Evolutionary conservation across 2,329 filamentous ascomycete genomes (phyloP), one percentile per base, ranked within the genome.

Genomic region (Beauveria asiatica): DNA sequence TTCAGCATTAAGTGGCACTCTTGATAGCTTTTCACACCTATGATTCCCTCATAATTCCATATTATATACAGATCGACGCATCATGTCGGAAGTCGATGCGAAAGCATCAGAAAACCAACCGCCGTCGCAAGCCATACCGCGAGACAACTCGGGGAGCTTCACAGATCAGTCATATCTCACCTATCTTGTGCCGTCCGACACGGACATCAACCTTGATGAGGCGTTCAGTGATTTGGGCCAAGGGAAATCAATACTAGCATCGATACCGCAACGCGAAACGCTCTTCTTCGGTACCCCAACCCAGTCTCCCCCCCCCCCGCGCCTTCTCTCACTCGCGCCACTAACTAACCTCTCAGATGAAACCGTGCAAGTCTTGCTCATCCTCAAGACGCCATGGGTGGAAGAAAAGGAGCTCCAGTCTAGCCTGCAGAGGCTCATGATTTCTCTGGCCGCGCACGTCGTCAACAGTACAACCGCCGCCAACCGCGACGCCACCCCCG

Each of bases 231-330:
- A 75, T 48, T 71, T 72, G 4, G 72, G 75, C 11, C 75, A 73
- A 64, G 77, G 74, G 58, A 74, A 76, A 64, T 75, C 74, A 65
- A 74, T 77, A 63, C 77, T 87, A 46, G 79, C 83, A 56, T 80
- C 80, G 19, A 79, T 90, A 67, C 74, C 82, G 48, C 81, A 84
- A 66, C 80, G 88, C 64, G 80, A 87, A 44, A 79, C 80, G 59
- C 76, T 92, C 44, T 88, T 89, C 69, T 90, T 92, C 69, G 89
- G 89, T 91, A 77, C 65, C 82, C 16, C 3, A 13, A 11, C 39
- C 9, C 21, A 9, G 10, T 72, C 59, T 53, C 21, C n/a, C 67
- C 11, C 23, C 27, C 27, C n/a, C 67, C 6, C 5, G n/a, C n/a
- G n/a, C 53, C 23, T 25, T 33, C 53, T 33, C 53, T 54, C 65